A percentile compares a stretch with the other conserved stretches of the same genome.
phyloP scores from a whole-genome alignment of 2,329 filamentous ascomycete genomes.

The Exophiala sp. region DNA sequence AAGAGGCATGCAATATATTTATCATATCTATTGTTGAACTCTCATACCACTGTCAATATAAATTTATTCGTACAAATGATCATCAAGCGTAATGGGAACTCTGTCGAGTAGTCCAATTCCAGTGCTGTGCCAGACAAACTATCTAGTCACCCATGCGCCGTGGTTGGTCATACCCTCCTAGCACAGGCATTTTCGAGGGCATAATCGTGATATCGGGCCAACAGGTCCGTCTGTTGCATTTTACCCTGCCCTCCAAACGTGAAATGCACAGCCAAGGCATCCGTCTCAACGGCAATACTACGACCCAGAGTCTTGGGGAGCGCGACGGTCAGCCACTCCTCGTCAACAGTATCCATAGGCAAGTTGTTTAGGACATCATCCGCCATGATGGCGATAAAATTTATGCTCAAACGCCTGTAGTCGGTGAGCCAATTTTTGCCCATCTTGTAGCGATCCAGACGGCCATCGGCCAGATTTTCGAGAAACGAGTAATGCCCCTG shows the following conservation, averaged over 20 bases:
- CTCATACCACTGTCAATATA: no score
- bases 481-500: conserved; percentile 38
- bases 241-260: conserved; percentile 45
- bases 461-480: conserved; percentile 43
- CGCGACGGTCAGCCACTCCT: conserved; percentile 43
- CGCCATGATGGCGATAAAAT: conserved; percentile 55
- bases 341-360: conserved; percentile 48
- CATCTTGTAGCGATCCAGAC: conserved; percentile 44
- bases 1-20: no score
- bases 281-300: conserved; percentile 51
- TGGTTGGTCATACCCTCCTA: conserved; percentile 7
- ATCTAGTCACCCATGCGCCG: no score
- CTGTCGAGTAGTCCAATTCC: no score
- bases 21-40: no score
- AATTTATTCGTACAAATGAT: no score
- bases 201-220: conserved; percentile 53
- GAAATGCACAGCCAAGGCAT: conserved; percentile 54
- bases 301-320: conserved; percentile 38
- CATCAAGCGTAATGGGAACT: no score
- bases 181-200: conserved; percentile 52
- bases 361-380: conserved; percentile 49
- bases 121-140: no score
- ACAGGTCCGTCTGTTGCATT: conserved; percentile 52
- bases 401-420: conserved; percentile 51
- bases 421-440: conserved; percentile 45